Evolutionary conservation across 1,284 basidiomycete species (phyloP).

Genomic region (Ceratobasidium sp.): DNA sequence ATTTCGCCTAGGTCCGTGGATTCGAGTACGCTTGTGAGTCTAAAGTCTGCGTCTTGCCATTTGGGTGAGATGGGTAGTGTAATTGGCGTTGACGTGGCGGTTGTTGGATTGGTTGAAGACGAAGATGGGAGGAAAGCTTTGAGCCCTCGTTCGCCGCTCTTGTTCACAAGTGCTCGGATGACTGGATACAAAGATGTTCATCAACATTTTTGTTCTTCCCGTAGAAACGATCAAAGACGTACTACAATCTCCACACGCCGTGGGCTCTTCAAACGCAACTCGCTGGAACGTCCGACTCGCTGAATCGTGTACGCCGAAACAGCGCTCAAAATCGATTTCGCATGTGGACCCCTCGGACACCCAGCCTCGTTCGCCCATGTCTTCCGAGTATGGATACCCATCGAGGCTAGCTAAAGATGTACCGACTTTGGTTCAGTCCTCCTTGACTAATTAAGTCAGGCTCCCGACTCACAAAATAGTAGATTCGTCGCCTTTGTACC

Average conservation of each 20-base stretch:
- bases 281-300: slow-evolving; percentile 42
- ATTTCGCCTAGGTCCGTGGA: neutral
- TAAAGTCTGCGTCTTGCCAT: slow-evolving; percentile 47
- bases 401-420: slow-evolving; percentile 25
- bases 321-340: slow-evolving; percentile 6
- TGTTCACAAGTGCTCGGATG: slow-evolving; percentile 45
- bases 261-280: slow-evolving; percentile 32
- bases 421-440: too few species aligned
- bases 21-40: slow-evolving; percentile 8
- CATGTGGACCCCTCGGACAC: neutral
- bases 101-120: neutral
- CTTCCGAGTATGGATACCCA: slow-evolving; percentile 43
- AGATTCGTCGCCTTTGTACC: slow-evolving; percentile 20
- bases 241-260: slow-evolving; percentile 37
- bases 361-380: slow-evolving; percentile 29
- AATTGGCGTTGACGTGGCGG: slow-evolving; percentile 32
- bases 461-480: slow-evolving; percentile 13
- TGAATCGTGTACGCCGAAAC: slow-evolving; percentile 19
- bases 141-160: slow-evolving; percentile 41
- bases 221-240: too few species aligned
- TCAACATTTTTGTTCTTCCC: too few species aligned
- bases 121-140: slow-evolving; percentile 42
- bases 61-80: slow-evolving; percentile 41
- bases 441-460: too few species aligned
- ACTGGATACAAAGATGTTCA: slow-evolving; percentile 25